Evolutionary conservation across 352 stramenopile species (phyloP).

Genomic region (Chrysophaeum taylorii): DNA sequence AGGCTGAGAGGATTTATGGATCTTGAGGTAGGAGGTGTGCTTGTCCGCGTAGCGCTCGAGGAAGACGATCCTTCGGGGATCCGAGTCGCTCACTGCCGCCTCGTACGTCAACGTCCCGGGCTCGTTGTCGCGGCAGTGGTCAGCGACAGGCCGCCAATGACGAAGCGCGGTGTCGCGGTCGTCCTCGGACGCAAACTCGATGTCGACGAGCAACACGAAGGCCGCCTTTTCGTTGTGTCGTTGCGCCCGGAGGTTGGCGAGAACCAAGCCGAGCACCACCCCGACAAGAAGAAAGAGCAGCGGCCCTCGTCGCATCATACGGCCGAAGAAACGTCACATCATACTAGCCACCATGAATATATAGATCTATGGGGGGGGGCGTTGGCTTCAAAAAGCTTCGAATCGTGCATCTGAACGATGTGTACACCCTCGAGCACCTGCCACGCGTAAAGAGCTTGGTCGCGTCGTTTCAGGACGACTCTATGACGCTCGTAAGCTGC

Average conservation of each 20-base stretch:
- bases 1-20: slow-evolving; percentile 32
- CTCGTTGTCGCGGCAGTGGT: slow-evolving; percentile 32
- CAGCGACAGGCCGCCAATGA: slow-evolving; percentile 26
- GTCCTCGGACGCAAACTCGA: slow-evolving; percentile 32
- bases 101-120: slow-evolving; percentile 38
- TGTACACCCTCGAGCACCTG: slow-evolving; percentile 46
- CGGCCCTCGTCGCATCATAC: too few relatives aligned
- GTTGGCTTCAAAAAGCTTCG: too few relatives aligned
- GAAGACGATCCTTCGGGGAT: slow-evolving; percentile 35
- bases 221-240: too few relatives aligned
- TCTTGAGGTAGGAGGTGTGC: slow-evolving; percentile 35
- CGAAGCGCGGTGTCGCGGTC: slow-evolving; percentile 34
- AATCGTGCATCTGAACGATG: too few relatives aligned
- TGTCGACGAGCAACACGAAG: slow-evolving; percentile 40
- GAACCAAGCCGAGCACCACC: too few relatives aligned
- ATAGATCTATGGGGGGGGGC: too few relatives aligned
- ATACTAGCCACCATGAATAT: too few relatives aligned
- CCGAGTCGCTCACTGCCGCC: slow-evolving; percentile 33
- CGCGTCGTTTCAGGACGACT: slow-evolving; percentile 1
- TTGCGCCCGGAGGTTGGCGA: too few relatives aligned
- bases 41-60: slow-evolving; percentile 48
- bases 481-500: slow-evolving; percentile 25
- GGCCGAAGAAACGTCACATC: too few relatives aligned
- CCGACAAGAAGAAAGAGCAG: too few relatives aligned
- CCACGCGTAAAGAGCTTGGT: slow-evolving; percentile 32